A percentile compares a stretch with the other conserved stretches of the same genome.
Conservation (phyloP, 768 basidiomycete genomes). For the Rhodocollybia butyracea region DNA sequence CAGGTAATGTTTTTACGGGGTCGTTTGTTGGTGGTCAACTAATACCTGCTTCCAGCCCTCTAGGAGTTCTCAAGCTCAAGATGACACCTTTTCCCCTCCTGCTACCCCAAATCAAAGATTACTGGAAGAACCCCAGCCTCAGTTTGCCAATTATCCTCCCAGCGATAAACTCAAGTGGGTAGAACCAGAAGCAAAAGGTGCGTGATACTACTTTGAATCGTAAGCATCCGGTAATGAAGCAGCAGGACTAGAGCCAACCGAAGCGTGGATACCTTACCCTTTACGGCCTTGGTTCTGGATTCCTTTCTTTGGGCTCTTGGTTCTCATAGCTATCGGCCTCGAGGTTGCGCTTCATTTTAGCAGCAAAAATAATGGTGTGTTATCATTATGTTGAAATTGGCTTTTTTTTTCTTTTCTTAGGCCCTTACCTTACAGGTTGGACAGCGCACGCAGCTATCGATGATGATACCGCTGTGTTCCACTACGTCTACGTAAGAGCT, state of each 20-base stretch:
- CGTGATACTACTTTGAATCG: background rate
- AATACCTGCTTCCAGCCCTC: no score
- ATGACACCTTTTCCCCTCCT: conserved; percentile 6
- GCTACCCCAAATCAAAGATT: conserved; percentile 7
- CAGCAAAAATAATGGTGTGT: conserved; percentile 22
- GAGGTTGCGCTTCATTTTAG: conserved; percentile 28
- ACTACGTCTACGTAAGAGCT: conserved; percentile 50
- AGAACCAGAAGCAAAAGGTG: background rate
- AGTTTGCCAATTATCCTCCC: conserved; percentile 6
- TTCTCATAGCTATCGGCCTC: conserved; percentile 23
- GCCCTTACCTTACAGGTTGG: conserved; percentile 39
- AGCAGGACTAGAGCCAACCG: background rate
- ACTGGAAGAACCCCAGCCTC: conserved; percentile 4
- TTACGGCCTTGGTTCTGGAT: conserved; percentile 26
- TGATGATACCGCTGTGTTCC: conserved; percentile 34
- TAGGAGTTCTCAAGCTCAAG: no score
- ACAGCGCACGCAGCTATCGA: conserved; percentile 29
- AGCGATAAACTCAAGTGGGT: background rate
- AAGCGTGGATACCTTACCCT: conserved; percentile 23
- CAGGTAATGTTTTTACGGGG: no score
- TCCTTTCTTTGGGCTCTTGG: conserved; percentile 20
- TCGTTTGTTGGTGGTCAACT: no score
- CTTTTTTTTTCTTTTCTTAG: conserved; percentile 4
- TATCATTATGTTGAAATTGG: background rate
- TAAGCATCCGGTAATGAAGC: background rate